These are phyloP conservation scores for Lolium perenne DNA, from an alignment of 176 grass and related monocot species.

Conservation along the genomic window DNA sequence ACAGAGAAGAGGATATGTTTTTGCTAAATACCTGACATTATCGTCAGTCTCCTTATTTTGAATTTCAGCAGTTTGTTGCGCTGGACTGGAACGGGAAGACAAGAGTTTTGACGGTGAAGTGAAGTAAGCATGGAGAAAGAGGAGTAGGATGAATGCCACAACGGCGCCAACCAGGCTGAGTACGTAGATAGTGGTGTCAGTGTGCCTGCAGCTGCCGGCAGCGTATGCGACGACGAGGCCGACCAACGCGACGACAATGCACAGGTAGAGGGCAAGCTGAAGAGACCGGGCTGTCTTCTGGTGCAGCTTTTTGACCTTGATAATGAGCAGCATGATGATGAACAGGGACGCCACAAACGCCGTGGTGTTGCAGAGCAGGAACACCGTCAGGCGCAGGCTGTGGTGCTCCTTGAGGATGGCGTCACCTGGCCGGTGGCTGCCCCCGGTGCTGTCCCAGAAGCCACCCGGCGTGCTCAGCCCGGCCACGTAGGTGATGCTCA, in stretches of 20 bases:
- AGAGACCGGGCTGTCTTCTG: not conserved
- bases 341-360: slow-evolving; percentile 47
- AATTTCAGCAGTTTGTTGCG: not conserved
- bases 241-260: not conserved
- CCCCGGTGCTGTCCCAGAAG: slow-evolving; percentile 6
- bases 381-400: slow-evolving; percentile 12
- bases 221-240: not conserved
- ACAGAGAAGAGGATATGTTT: not conserved
- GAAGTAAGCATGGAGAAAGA: not conserved
- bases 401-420: not conserved
- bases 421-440: not conserved
- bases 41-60: not conserved
- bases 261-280: not conserved
- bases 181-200: not conserved
- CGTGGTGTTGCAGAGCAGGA: slow-evolving; percentile 41
- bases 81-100: not conserved
- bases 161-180: not conserved
- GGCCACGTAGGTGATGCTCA: slow-evolving; percentile 41
- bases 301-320: not conserved
- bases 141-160: not conserved
- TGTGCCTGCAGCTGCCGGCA: not conserved
- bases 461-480: slow-evolving; percentile 47
- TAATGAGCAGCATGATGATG: slow-evolving; percentile 36
- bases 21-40: not conserved
- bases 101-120: not conserved